Conservation (phyloP, 2,329 filamentous ascomycete species). For the Pseudopyrenochaeta lycopersici region DNA sequence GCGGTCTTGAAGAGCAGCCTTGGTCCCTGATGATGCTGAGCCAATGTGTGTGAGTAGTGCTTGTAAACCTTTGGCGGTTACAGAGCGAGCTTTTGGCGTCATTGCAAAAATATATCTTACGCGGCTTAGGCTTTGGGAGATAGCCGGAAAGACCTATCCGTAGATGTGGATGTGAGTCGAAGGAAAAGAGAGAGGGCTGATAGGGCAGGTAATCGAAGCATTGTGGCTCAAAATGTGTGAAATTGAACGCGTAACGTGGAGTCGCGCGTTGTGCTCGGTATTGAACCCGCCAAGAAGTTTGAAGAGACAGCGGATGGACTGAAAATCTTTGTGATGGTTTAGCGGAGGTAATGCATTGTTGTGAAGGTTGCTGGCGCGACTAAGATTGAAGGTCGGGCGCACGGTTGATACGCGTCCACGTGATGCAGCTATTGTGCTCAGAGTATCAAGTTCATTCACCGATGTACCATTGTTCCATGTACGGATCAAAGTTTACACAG, state of each 20-base stretch:
- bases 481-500: not conserved
- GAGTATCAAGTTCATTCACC: no score
- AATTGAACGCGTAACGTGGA: no score
- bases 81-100: constrained; percentile 19
- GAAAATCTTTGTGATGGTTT: not conserved
- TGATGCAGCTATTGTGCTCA: not conserved
- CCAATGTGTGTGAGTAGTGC: constrained; percentile 69
- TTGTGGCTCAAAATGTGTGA: no score
- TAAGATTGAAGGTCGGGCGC: not conserved
- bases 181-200: not conserved
- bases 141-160: not conserved
- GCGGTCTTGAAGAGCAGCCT: constrained; percentile 62
- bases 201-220: no score
- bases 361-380: not conserved
- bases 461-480: no score
- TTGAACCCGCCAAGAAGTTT: no score
- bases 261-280: no score
- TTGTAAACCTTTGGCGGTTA: constrained; percentile 64
- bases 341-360: not conserved
- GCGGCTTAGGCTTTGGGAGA: not conserved
- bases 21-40: constrained; percentile 67
- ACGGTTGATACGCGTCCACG: not conserved
- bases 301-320: no score
- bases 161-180: not conserved
- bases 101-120: constrained; percentile 6